phyloP scores from a whole-genome alignment of 1,284 basidiomycete species.

The Vanrija sp. region DNA sequence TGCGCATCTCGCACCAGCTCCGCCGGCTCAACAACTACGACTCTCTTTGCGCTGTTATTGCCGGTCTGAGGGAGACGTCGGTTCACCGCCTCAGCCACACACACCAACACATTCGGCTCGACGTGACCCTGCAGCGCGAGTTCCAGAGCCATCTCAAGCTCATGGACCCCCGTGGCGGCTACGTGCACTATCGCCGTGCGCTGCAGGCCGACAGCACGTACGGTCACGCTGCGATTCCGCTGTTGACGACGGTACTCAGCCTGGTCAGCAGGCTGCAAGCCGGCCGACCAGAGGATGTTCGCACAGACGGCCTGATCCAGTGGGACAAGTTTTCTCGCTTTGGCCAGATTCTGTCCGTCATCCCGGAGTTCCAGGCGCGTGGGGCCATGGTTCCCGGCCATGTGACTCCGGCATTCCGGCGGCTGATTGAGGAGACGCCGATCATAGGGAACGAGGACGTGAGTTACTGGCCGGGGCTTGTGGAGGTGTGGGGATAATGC shows the following conservation, averaged over 20 bases:
- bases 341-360: slow-evolving; percentile 36
- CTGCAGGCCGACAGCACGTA: slow-evolving; percentile 39
- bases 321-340: slow-evolving; percentile 45
- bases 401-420: slow-evolving; percentile 22
- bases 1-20: slow-evolving; percentile 42
- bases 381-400: slow-evolving; percentile 26
- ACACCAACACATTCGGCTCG: slow-evolving; percentile 28
- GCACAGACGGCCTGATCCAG: slow-evolving; percentile 28
- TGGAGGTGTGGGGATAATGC: not conserved
- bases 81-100: slow-evolving; percentile 42
- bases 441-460: slow-evolving; percentile 42
- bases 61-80: slow-evolving; percentile 45
- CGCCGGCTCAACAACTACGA: slow-evolving; percentile 50
- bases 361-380: slow-evolving; percentile 36
- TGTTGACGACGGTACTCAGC: slow-evolving; percentile 38
- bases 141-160: slow-evolving; percentile 41
- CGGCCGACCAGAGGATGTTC: slow-evolving; percentile 32
- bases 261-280: slow-evolving; percentile 36
- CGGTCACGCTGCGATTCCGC: slow-evolving; percentile 41
- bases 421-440: slow-evolving; percentile 33
- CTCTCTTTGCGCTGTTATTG: slow-evolving; percentile 43
- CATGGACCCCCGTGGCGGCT: slow-evolving; percentile 44
- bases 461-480: slow-evolving; percentile 20
- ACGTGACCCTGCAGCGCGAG: slow-evolving; percentile 27
- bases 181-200: slow-evolving; percentile 37